A percentile compares a stretch with the other conserved stretches of the same genome.
phyloP scores from a whole-genome alignment of 2,329 filamentous ascomycete species.

The Neofusicoccum ribis region DNA sequence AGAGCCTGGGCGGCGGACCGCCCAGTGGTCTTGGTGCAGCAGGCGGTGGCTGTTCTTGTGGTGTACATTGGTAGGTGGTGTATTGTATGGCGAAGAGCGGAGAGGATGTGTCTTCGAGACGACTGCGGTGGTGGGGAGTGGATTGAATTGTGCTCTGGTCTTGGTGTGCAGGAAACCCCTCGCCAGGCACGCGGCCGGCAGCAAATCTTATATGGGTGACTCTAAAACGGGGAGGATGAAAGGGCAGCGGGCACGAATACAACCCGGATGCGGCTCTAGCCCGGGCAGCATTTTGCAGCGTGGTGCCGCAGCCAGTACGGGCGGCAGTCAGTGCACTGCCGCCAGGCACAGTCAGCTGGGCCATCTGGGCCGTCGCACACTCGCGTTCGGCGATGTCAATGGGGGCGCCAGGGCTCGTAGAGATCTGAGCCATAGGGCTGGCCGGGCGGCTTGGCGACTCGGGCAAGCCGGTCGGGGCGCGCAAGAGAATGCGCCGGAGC shows the following conservation, averaged over 20 bases:
- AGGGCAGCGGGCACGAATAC: slow-evolving; percentile 8
- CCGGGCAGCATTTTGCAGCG: background rate
- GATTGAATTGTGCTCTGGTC: background rate
- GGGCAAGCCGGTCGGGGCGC: background rate
- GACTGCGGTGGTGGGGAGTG: background rate
- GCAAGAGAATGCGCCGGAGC: slow-evolving; percentile 11
- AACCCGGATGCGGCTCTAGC: slow-evolving; percentile 3
- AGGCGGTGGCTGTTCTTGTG: slow-evolving; percentile 6
- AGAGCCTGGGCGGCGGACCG: slow-evolving; percentile 20
- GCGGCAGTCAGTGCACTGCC: background rate
- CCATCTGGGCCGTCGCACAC: background rate
- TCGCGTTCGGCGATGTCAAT: background rate
- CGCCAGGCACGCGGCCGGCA: background rate
- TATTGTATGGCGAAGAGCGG: background rate
- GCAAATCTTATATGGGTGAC: slow-evolving; percentile 15
- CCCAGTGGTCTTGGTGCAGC: background rate
- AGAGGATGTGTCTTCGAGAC: background rate
- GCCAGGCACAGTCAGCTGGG: slow-evolving; percentile 1
- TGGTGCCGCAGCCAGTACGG: background rate
- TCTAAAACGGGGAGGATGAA: background rate
- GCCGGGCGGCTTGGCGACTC: background rate
- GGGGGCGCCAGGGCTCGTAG: background rate
- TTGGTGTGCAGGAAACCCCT: background rate
- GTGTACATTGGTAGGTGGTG: slow-evolving; percentile 17
- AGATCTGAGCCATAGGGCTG: slow-evolving; percentile 17